Conservation (phyloP, 352 stramenopile species). For the Globisporangium okanoganense region DNA sequence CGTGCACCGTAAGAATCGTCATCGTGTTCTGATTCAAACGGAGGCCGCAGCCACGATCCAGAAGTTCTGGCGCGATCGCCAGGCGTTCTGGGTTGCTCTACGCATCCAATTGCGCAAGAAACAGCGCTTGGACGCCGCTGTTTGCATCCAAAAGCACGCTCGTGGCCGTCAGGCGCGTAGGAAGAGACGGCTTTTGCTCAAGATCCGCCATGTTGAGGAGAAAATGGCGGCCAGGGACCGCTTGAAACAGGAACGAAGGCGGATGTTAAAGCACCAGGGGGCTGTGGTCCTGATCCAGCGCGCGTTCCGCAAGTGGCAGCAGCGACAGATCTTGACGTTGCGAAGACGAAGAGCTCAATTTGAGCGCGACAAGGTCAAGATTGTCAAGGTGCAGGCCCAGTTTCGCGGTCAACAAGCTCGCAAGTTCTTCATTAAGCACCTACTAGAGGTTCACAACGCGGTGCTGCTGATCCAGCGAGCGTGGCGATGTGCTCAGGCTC, state of each 20-base stretch:
- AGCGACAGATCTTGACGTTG: constrained; percentile 28
- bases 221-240: constrained; percentile 9
- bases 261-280: constrained; percentile 20
- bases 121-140: constrained; percentile 27
- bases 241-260: constrained; percentile 9
- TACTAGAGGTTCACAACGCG: constrained; percentile 17
- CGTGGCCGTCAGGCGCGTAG: constrained; percentile 32
- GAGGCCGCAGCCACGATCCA: constrained; percentile 38
- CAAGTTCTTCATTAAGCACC: constrained; percentile 23
- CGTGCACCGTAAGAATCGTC: neutral
- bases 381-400: constrained; percentile 49
- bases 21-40: constrained; percentile 9
- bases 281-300: constrained; percentile 47
- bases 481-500: constrained; percentile 43
- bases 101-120: constrained; percentile 35
- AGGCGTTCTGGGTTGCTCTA: constrained; percentile 43
- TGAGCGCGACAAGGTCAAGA: constrained; percentile 55
- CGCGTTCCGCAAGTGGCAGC: constrained; percentile 35
- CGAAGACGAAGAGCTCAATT: constrained; percentile 47
- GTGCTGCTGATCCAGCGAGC: constrained; percentile 40
- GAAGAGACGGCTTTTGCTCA: constrained; percentile 26
- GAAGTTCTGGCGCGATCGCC: constrained; percentile 45
- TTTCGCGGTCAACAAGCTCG: constrained; percentile 41
- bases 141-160: constrained; percentile 38
- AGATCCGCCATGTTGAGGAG: constrained; percentile 31